phyloP scores from a whole-genome alignment of 2,329 filamentous ascomycete species.

The Myriangium duriaei region DNA sequence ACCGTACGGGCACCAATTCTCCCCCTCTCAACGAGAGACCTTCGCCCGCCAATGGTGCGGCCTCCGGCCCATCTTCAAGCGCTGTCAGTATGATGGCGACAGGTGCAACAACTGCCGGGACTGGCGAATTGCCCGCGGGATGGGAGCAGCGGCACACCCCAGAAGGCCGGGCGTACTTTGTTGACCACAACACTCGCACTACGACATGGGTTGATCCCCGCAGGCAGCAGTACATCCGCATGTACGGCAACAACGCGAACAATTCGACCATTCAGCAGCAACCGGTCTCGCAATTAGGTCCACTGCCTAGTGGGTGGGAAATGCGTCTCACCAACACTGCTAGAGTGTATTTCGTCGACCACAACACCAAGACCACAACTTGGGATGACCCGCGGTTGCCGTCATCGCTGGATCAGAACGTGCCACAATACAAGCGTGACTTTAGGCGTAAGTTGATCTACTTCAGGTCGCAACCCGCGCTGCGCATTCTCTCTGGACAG shows the following conservation, averaged over 20 bases:
- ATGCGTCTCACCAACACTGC: conserved; percentile 98
- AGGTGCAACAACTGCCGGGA: conserved; percentile 84
- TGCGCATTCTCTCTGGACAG: conserved; percentile 89
- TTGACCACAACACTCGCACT: conserved; percentile 95
- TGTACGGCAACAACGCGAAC: conserved; percentile 82
- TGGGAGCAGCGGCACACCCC: conserved; percentile 97
- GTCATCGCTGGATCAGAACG: conserved; percentile 92
- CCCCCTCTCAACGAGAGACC: conserved; percentile 49
- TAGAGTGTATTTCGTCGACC: conserved; percentile 95
- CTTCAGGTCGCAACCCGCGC: conserved; percentile 93
- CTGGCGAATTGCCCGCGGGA: conserved; percentile 83
- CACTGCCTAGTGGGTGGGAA: conserved; percentile 94
- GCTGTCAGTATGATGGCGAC: conserved; percentile 84
- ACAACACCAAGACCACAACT: conserved; percentile 98
- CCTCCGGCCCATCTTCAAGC: conserved; percentile 33
- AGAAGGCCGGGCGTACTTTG: conserved; percentile 90
- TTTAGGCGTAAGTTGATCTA: conserved; percentile 97
- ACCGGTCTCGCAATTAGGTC: conserved; percentile 90
- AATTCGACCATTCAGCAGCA: conserved; percentile 90
- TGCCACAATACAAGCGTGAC: conserved; percentile 98
- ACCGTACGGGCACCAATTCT: conserved; percentile 85
- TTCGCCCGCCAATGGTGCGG: conserved; percentile 22
- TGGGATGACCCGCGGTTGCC: conserved; percentile 96
- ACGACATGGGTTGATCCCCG: conserved; percentile 98
- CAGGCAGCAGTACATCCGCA: conserved; percentile 93